Percentiles rank a stretch among this genome's conserved stretches.
Evolutionary conservation across 2,329 filamentous ascomycete genomes (phyloP).

Genomic region (Ophidiomyces ophidiicola): DNA sequence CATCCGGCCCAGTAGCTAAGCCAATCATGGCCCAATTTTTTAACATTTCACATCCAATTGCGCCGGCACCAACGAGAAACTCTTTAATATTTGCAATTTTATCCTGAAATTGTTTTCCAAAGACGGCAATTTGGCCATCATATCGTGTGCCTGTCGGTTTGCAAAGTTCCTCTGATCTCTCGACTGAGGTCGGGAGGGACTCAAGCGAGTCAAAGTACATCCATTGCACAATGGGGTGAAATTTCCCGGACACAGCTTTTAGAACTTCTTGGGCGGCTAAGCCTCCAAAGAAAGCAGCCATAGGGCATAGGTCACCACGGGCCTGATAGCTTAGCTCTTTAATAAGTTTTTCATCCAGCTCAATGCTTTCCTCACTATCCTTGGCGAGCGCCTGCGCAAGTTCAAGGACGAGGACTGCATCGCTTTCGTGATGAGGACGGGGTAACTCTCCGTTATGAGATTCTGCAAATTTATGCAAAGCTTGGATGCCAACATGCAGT

Average conservation of each 20-base stretch:
- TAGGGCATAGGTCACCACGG: slow-evolving; percentile 74
- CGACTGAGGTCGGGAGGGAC: slow-evolving; percentile 64
- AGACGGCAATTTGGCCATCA: slow-evolving; percentile 93
- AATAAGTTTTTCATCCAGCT: slow-evolving; percentile 84
- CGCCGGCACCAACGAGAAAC: slow-evolving; percentile 90
- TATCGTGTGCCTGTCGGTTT: slow-evolving; percentile 76
- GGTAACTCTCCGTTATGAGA: slow-evolving; percentile 60
- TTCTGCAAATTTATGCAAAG: slow-evolving; percentile 73
- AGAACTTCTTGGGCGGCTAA: slow-evolving; percentile 87
- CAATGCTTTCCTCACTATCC: slow-evolving; percentile 55
- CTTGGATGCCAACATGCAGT: slow-evolving; percentile 84
- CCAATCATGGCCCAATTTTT: slow-evolving; percentile 99
- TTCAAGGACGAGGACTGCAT: slow-evolving; percentile 65
- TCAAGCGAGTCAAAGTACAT: slow-evolving; percentile 98
- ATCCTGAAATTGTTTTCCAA: slow-evolving; percentile 85
- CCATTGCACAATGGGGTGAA: slow-evolving; percentile 89
- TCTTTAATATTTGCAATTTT: slow-evolving; percentile 83
- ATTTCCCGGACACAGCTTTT: slow-evolving; percentile 95
- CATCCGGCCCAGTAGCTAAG: slow-evolving; percentile 72
- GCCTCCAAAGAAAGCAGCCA: slow-evolving; percentile 92
- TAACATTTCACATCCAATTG: slow-evolving; percentile 96
- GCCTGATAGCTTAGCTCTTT: slow-evolving; percentile 93
- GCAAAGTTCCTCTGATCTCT: slow-evolving; percentile 75
- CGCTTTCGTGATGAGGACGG: slow-evolving; percentile 68
- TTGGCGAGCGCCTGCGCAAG: slow-evolving; percentile 62